These are phyloP conservation scores for Globisporangium heterothallicum DNA, from an alignment of 352 stramenopile genomes.

Conservation along the genomic window DNA sequence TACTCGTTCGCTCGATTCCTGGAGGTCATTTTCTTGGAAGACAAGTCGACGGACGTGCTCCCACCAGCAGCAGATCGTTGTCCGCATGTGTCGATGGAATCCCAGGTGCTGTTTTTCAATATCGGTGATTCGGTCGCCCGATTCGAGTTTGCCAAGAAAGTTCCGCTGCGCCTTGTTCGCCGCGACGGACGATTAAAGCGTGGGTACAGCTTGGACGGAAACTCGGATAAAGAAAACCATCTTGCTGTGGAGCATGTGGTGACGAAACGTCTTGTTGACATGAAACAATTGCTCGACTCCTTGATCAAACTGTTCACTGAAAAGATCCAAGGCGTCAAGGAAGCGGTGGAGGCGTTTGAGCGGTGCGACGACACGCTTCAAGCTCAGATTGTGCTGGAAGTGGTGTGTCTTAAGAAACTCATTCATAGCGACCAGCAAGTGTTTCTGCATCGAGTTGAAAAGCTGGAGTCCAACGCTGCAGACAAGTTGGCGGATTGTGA, in stretches of 20 bases:
- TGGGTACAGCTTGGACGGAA: neutral
- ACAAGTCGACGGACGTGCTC: conserved; percentile 30
- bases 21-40: conserved; percentile 94
- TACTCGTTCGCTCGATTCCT: conserved; percentile 97
- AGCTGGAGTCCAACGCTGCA: conserved; percentile 22
- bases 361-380: conserved; percentile 42
- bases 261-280: conserved; percentile 16
- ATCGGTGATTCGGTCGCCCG: conserved; percentile 66
- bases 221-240: conserved; percentile 11
- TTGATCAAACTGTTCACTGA: conserved; percentile 52
- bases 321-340: conserved; percentile 55
- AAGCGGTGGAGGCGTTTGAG: conserved; percentile 58
- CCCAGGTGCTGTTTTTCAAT: conserved; percentile 80
- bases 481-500: conserved; percentile 43
- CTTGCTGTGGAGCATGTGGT: conserved; percentile 27
- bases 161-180: conserved; percentile 30
- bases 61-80: conserved; percentile 20
- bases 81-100: conserved; percentile 43
- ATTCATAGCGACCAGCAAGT: conserved; percentile 37
- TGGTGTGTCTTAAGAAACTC: conserved; percentile 48
- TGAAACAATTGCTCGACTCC: conserved; percentile 34
- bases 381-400: conserved; percentile 58
- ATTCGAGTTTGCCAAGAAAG: conserved; percentile 49
- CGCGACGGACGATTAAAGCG: conserved; percentile 1
- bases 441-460: conserved; percentile 36